These are phyloP conservation scores for Vitis vinifera DNA, from an alignment of 164 flowering plant genomes.

Conservation along the genomic window ASM3070453v1 NC_081812.1:12483501-12484000, in stretches of 20 bases:
- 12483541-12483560: constrained; percentile 97
- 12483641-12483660: constrained; percentile 98
- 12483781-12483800: constrained; percentile 95
- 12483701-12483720: constrained; percentile 91
- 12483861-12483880: background rate
- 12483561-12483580: constrained; percentile 95
- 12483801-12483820: constrained; percentile 91
- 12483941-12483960: too few species aligned
- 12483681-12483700: constrained; percentile 96
- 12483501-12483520: constrained; percentile 45
- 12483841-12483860: background rate
- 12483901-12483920: too few species aligned
- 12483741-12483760: constrained; percentile 97
- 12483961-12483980: too few species aligned
- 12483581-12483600: constrained; percentile 93
- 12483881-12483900: too few species aligned
- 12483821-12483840: background rate
- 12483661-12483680: constrained; percentile 95
- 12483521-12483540: constrained; percentile 83
- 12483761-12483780: constrained; percentile 99
- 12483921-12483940: too few species aligned
- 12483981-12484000: too few species aligned
- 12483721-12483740: constrained; percentile 85
- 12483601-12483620: constrained; percentile 76
- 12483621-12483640: constrained; percentile 86